A percentile compares a stretch with the other conserved stretches of the same genome.
Conservation (phyloP, 441 rosid species). For the Eutrema salsugineum region DNA sequence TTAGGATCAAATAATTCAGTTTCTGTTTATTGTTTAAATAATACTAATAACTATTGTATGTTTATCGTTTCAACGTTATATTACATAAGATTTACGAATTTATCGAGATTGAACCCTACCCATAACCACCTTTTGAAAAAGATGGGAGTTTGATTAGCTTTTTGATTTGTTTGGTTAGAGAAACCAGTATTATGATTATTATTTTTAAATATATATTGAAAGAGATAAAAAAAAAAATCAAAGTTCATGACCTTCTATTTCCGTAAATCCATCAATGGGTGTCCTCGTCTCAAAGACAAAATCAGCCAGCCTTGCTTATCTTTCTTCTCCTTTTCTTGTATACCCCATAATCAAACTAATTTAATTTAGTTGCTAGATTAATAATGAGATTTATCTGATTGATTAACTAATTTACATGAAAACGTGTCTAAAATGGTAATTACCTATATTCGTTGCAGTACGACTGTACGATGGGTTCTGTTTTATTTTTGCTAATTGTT, state of each 20-base stretch:
- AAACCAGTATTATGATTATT: background rate
- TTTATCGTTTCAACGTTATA: background rate
- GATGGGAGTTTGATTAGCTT: constrained; percentile 17
- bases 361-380: background rate
- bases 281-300: constrained; percentile 33
- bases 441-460: background rate
- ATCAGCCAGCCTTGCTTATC: constrained; percentile 20
- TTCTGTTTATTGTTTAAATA: no score
- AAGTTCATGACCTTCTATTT: constrained; percentile 26
- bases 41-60: background rate
- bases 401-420: background rate
- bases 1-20: background rate
- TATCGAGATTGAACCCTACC: constrained; percentile 10
- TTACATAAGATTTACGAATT: background rate
- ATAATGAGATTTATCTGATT: background rate
- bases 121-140: constrained; percentile 17
- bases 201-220: background rate
- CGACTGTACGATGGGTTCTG: constrained; percentile 14
- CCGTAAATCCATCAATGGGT: constrained; percentile 25
- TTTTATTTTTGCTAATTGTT: background rate
- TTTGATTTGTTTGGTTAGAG: constrained; percentile 18
- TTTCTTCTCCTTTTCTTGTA: background rate
- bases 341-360: background rate
- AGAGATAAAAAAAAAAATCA: constrained; percentile 17
- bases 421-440: constrained; percentile 1